phyloP scores from a whole-genome alignment of 2,329 filamentous ascomycete genomes.

The Aureobasidium subglaciale region DNA sequence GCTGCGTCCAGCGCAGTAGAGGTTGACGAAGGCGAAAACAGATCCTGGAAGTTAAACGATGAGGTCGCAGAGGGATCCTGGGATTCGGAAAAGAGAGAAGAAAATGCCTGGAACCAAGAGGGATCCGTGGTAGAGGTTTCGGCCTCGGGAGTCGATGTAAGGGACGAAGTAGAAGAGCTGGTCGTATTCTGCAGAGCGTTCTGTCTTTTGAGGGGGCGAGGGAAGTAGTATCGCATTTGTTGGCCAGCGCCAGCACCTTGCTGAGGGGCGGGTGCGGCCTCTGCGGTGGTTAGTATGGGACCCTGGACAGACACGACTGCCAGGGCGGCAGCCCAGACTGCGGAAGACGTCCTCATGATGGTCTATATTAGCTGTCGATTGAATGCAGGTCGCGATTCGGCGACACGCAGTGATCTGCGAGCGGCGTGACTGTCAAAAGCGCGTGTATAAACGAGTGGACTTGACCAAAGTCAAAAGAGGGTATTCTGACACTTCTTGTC shows the following conservation, averaged over 20 bases:
- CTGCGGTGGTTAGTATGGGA: conserved; percentile 39
- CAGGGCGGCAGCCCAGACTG: conserved; percentile 41
- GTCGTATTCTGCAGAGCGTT: conserved; percentile 26
- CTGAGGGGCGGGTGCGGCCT: conserved; percentile 41
- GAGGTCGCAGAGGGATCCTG: conserved; percentile 1
- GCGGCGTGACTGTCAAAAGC: conserved; percentile 27
- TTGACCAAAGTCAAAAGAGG: conserved; percentile 36
- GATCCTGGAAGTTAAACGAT: neutral
- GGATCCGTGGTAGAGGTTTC: neutral
- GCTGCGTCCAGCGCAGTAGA: conserved; percentile 16
- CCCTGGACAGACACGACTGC: conserved; percentile 38
- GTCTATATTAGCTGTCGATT: conserved; percentile 3
- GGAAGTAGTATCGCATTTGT: conserved; percentile 42
- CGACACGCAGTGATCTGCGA: neutral
- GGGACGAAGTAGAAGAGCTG: conserved; percentile 1
- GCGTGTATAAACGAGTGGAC: conserved; percentile 44
- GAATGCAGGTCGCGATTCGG: conserved; percentile 5
- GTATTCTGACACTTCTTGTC: conserved; percentile 8
- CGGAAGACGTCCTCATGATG: conserved; percentile 36
- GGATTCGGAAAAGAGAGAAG: neutral
- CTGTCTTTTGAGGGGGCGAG: conserved; percentile 40
- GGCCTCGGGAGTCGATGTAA: neutral
- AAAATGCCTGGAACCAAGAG: neutral
- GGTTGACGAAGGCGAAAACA: neutral
- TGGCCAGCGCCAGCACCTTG: conserved; percentile 25